Percentiles rank a stretch among this genome's conserved stretches.
These are phyloP conservation scores for Lipomyces lipofer DNA, from an alignment of 805 yeast species.

Conservation along the genomic window DNA sequence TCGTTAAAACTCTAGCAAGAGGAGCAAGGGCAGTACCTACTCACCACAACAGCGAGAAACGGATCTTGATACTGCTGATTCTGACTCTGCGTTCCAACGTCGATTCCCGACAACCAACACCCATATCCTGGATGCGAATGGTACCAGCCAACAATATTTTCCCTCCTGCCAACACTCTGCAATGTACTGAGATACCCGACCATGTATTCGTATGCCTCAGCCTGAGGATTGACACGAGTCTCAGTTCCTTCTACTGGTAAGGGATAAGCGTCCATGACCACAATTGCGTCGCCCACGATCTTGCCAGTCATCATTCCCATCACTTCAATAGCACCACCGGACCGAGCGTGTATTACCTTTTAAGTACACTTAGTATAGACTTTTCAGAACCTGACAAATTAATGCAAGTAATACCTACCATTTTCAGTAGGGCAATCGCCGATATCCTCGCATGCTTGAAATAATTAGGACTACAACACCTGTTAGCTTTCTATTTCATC, in stretches of 20 bases:
- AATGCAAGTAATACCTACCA: too few relatives aligned
- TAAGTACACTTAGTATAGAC: not conserved
- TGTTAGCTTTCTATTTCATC: too few relatives aligned
- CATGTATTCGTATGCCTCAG: constrained; percentile 94
- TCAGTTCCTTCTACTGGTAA: constrained; percentile 96
- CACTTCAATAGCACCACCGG: constrained; percentile 85
- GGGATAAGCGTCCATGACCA: constrained; percentile 79
- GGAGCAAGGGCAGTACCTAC: not conserved
- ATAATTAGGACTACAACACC: constrained; percentile 51
- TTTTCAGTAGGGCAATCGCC: constrained; percentile 68
- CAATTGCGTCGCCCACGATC: constrained; percentile 54
- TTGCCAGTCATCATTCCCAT: constrained; percentile 95
- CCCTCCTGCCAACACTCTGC: constrained; percentile 52
- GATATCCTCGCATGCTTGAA: constrained; percentile 66
- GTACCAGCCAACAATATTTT: constrained; percentile 93
- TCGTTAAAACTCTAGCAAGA: too few relatives aligned
- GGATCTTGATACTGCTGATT: constrained; percentile 92
- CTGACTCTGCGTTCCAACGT: constrained; percentile 81
- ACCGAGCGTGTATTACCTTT: constrained; percentile 73
- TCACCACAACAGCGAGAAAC: constrained; percentile 73
- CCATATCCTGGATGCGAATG: constrained; percentile 97
- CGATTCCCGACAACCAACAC: constrained; percentile 93
- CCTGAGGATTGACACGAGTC: constrained; percentile 90
- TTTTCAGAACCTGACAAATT: not conserved
- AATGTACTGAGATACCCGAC: constrained; percentile 69